Percentiles rank a stretch among this genome's conserved stretches.
These are phyloP conservation scores for Paecilomyces niveus DNA, from an alignment of 2,329 filamentous ascomycete species.

Conservation along the genomic window DNA sequence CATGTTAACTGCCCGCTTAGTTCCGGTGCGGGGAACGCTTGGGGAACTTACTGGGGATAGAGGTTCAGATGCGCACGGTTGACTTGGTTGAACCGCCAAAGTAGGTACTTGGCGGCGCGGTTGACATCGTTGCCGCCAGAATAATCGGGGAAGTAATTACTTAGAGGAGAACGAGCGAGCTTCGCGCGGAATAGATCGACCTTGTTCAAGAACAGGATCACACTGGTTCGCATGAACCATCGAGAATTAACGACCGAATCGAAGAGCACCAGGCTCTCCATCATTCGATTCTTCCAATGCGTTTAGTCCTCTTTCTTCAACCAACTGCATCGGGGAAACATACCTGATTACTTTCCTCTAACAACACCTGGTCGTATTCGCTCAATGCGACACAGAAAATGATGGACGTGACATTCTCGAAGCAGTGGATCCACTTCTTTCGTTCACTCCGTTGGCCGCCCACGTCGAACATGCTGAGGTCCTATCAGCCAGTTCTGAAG, in stretches of 20 bases:
- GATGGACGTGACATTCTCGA: slow-evolving; percentile 98
- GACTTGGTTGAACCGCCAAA: slow-evolving; percentile 98
- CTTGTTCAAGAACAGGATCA: slow-evolving; percentile 98
- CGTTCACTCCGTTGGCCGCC: slow-evolving; percentile 94
- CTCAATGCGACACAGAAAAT: slow-evolving; percentile 98
- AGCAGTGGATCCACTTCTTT: slow-evolving; percentile 99
- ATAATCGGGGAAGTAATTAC: slow-evolving; percentile 96
- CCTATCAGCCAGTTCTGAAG: slow-evolving; percentile 11
- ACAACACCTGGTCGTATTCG: slow-evolving; percentile 94
- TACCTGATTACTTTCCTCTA: slow-evolving; percentile 97
- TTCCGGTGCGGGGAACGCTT: background rate
- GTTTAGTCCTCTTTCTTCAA: background rate
- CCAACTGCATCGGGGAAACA: slow-evolving; percentile 21
- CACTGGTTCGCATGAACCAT: slow-evolving; percentile 99
- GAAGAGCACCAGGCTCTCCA: slow-evolving; percentile 93
- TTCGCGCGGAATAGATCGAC: slow-evolving; percentile 98
- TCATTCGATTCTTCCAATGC: slow-evolving; percentile 87
- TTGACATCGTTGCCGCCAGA: slow-evolving; percentile 97
- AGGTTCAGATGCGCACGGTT: slow-evolving; percentile 93
- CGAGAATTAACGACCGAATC: slow-evolving; percentile 98
- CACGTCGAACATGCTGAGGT: slow-evolving; percentile 90
- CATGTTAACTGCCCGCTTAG: slow-evolving; percentile 6
- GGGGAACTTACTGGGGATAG: slow-evolving; percentile 79
- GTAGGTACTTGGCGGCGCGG: slow-evolving; percentile 91
- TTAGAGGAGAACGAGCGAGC: slow-evolving; percentile 77